Base-by-base conservation (phyloP, 306 rosid species). In the cucumber (Cucumis sativus) region DNA sequence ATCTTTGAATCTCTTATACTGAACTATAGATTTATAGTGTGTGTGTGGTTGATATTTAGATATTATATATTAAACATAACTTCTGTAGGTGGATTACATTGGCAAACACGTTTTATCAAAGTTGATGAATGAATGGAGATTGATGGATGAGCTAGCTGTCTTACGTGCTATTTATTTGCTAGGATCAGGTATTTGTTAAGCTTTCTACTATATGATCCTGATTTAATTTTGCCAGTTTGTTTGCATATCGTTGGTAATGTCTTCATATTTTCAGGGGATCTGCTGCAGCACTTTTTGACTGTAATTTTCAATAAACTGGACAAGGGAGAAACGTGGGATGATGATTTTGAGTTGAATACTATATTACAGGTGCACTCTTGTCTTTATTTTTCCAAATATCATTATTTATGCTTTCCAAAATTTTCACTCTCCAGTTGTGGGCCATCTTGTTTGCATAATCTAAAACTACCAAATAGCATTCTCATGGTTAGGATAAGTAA, bases 141-240 rank as follows among this genome's bases (percentile, higher is more conserved):
- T 95, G 89, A 95, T 95, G 96, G 98, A 92, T 73, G 97, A 95
- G 84, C 96, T 95, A 70, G 91, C 93, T 43, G 97, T 95, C 67
- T 80, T 95, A 85, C 91, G 98, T 54, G 96, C 97, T 78, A 92
- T 95, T 83, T 95, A 88, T 87, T 91, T 95, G 84, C 85, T 95
- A 83, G 98, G 98, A 67, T 95, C 98, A 86, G 98, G 98, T 95
- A 89, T 69, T 83, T 80, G 56, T 45, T 25, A 21, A 66, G 47
- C 80, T 39, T 75, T 47, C 60, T 30, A 52, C 76, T 67, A 37
- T 81, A 18, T 61, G 45, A 74, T 68, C 58, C 77, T 49, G 69
- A 77, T 77, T 80, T 79, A 28, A 75, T 77, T 79, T 55, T 23
- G 52, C 23, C 25, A 14, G 58, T 43, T 70, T 70, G 59, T 25